Evolutionary conservation across 2,329 filamentous ascomycete species (phyloP), one percentile per base, ranked within the genome.

Genomic region (Cladosporium austrohemisphaericum): DNA sequence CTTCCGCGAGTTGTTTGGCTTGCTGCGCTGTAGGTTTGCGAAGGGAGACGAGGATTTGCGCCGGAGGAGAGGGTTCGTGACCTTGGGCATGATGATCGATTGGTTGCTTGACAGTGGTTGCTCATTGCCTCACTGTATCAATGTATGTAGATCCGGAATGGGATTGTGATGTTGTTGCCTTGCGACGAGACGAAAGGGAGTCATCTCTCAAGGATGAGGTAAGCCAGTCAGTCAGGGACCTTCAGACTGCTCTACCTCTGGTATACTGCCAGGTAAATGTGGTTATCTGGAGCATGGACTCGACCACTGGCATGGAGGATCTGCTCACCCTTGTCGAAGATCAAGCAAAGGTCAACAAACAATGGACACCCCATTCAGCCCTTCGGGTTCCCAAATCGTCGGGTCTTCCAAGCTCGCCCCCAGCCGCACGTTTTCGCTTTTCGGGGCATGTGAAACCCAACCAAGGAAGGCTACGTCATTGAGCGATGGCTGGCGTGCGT

Each of bases 41-140:
- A 71, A 70, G 0, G 69, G 67, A 5, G 71, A 71, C 29, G 59
- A 57, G 9, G 61, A 56, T 54, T 69, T 70, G 19, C 68, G 68
- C 11, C 68, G 66, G 19, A 66, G 60, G 10, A 65, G 55, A 5
- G 61, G 61, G 38, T 61, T 62, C 2, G 37, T 43, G 28, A 52
- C 25, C 48, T 60, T 61, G 5, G 60, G 56, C 56, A 65, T 66
- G 9, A 41, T 57, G 41, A 52, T 48, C 40, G 8, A 52, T 37
- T 10, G 11, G 6, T 2, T 13, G 23, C 5, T 13, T 31, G 16
- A 23, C 16, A 19, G 26, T 53, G 51, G 35, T 52, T 57, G 18
- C 50, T 44, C 20, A 52, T 45, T 11, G 60, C 47, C n/a, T 7
- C 20, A 7, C 35, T 48, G 20, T 23, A 19, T 16, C 28, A 55